Base-by-base conservation (phyloP, 2,329 filamentous ascomycete species). In the Akanthomyces lecanii region DNA sequence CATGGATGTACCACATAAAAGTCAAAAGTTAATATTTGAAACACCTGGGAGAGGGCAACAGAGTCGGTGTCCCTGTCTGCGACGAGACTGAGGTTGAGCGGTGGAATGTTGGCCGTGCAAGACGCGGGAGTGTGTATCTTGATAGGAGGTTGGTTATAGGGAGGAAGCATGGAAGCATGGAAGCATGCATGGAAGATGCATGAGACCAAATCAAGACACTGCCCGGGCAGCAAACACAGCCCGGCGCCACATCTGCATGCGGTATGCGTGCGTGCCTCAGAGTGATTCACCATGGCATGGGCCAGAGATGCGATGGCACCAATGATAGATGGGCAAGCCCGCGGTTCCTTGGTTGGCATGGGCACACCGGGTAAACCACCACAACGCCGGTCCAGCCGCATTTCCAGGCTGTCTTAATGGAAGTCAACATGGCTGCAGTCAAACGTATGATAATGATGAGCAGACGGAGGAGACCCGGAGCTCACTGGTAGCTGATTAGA, bases 11-110 rank as follows among this genome's bases (percentile, higher is more conserved):
- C 18, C 33, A 48, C 23, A 36, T 3, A 36, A 53, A 61, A 28
- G 47, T 12, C 42, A 53, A 60, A 52, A n/a, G 36, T 52, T 52
- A 61, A 12, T 33, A 53, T 14, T 45, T 58, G 55, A 58, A 58
- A 58, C 55, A 58, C 42, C n/a, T 18, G 55, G 28, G 28, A 18
- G n/a, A 48, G 16, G 28, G 30, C n/a, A 38, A 23, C 38, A 21
- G 40, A 45, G 38, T 16, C 14, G 25, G 45, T n/a, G 51, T 38
- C 18, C 6, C 30, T 30, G 30, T 16, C n/a, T 44, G 53, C 36
- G 25, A 38, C 50, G 50, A n/a, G 40, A 23, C 54, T 18, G 55
- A 38, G 28, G 25, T 38, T 58, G 42, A 21, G 30, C 28, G 44
- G 42, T 48, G 55, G 33, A 42, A 47, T 12, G 30, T 10, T 58